Evolutionary conservation across 2,329 filamentous ascomycete genomes (phyloP).

Genomic region (Endothia cerciana): DNA sequence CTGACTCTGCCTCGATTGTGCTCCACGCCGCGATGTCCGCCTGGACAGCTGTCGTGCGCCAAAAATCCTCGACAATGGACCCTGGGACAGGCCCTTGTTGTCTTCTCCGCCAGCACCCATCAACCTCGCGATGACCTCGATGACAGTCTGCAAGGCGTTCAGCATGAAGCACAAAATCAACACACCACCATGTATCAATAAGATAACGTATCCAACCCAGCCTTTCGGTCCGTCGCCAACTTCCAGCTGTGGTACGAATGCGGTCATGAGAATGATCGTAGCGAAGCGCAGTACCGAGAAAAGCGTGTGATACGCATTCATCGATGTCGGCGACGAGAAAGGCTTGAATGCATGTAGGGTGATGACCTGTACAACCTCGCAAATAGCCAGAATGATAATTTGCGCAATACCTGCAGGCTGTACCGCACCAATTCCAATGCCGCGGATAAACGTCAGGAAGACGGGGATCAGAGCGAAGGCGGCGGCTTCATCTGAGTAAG

Average conservation of each 20-base stretch:
- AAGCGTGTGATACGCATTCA: slow-evolving; percentile 93
- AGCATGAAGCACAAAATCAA: slow-evolving; percentile 91
- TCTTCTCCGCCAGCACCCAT: slow-evolving; percentile 82
- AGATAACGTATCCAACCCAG: slow-evolving; percentile 93
- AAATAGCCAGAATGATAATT: slow-evolving; percentile 88
- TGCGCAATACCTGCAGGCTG: slow-evolving; percentile 93
- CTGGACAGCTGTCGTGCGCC: slow-evolving; percentile 87
- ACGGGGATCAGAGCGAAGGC: slow-evolving; percentile 89
- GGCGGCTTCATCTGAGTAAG: slow-evolving; percentile 90
- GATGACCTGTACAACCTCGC: slow-evolving; percentile 87
- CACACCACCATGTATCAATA: slow-evolving; percentile 82
- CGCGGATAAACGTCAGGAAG: slow-evolving; percentile 80
- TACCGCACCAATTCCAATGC: slow-evolving; percentile 88
- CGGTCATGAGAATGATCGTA: slow-evolving; percentile 74
- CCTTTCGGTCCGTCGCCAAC: slow-evolving; percentile 80
- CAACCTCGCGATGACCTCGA: slow-evolving; percentile 84
- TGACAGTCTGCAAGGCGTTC: slow-evolving; percentile 85
- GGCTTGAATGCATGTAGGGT: slow-evolving; percentile 89
- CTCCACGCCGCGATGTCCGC: slow-evolving; percentile 66
- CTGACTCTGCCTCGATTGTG: slow-evolving; percentile 76
- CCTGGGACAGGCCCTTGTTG: slow-evolving; percentile 69
- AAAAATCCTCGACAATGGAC: slow-evolving; percentile 87
- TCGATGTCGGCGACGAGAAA: slow-evolving; percentile 88
- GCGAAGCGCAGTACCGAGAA: slow-evolving; percentile 79
- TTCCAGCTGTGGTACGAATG: slow-evolving; percentile 83